Percentiles rank a stretch among this genome's conserved stretches.
phyloP scores from a whole-genome alignment of 2,329 filamentous ascomycete genomes.

The Lomentospora prolificans region DNA sequence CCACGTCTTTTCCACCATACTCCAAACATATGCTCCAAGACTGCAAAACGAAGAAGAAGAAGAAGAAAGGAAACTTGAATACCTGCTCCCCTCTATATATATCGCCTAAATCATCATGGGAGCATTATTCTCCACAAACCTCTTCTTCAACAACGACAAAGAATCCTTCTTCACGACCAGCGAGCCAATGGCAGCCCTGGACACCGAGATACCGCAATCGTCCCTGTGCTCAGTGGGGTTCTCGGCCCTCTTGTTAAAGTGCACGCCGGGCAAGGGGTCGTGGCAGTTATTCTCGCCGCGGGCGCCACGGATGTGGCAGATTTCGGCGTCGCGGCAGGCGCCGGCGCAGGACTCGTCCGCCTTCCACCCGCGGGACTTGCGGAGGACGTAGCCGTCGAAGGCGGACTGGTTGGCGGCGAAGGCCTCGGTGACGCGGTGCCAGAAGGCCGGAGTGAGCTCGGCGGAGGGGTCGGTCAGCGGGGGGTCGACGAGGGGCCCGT shows the following conservation, averaged over 20 bases:
- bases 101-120: conserved; percentile 1
- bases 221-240: conserved; percentile 8
- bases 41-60: too few relatives aligned
- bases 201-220: conserved; percentile 17
- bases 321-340: conserved; percentile 32
- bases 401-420: conserved; percentile 31
- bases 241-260: conserved; percentile 21
- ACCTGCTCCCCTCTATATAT: too few relatives aligned
- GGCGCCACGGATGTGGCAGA: conserved; percentile 43
- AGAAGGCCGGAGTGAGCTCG: conserved; percentile 46
- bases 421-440: conserved; percentile 44
- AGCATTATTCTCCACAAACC: neutral
- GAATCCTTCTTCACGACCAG: conserved; percentile 7
- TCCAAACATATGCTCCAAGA: too few relatives aligned
- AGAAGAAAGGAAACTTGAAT: too few relatives aligned
- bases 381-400: conserved; percentile 36
- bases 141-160: conserved; percentile 7
- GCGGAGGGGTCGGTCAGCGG: conserved; percentile 24
- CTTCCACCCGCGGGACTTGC: conserved; percentile 37
- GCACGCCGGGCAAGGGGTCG: conserved; percentile 23
- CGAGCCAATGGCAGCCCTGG: conserved; percentile 14
- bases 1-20: too few relatives aligned
- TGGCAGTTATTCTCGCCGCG: conserved; percentile 43
- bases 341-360: conserved; percentile 27
- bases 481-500: conserved; percentile 34